These are phyloP conservation scores for Mortierella sp. DNA, from an alignment of 371 early-diverging fungal species.

Conservation along the genomic window DNA sequence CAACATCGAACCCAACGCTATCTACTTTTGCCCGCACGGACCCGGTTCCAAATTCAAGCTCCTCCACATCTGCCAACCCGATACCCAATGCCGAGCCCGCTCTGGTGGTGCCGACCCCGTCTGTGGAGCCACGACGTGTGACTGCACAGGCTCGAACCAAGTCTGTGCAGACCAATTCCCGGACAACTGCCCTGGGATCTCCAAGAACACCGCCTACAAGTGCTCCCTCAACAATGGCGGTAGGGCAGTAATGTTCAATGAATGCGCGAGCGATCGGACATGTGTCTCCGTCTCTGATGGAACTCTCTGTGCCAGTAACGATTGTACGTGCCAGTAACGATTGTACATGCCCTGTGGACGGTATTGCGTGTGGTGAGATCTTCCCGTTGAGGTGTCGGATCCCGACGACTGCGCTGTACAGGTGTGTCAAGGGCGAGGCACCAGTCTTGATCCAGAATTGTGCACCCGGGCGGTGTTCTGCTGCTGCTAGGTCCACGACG, in stretches of 20 bases:
- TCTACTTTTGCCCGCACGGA: slow-evolving; percentile 18
- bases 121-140: slow-evolving; percentile 3
- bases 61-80: slow-evolving; percentile 10
- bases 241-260: background rate
- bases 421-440: background rate
- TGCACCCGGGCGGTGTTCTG: background rate
- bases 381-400: slow-evolving; percentile 18
- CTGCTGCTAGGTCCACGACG: background rate
- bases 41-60: background rate
- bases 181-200: background rate
- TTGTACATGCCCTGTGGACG: background rate
- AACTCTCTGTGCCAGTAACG: background rate
- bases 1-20: slow-evolving; percentile 12
- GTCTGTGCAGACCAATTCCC: slow-evolving; percentile 17
- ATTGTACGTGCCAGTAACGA: background rate
- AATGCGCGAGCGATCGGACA: background rate
- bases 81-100: background rate
- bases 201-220: slow-evolving; percentile 1
- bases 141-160: slow-evolving; percentile 4
- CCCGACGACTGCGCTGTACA: slow-evolving; percentile 4
- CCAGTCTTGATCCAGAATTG: background rate
- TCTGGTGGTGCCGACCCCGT: background rate
- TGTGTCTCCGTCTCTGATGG: slow-evolving; percentile 5
- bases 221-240: background rate
- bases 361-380: slow-evolving; percentile 16